A percentile compares a stretch with the other conserved stretches of the same genome.
Evolutionary conservation across 257 asterid genomes (phyloP).

Genomic region (Nicotiana obtusifolia): DNA sequence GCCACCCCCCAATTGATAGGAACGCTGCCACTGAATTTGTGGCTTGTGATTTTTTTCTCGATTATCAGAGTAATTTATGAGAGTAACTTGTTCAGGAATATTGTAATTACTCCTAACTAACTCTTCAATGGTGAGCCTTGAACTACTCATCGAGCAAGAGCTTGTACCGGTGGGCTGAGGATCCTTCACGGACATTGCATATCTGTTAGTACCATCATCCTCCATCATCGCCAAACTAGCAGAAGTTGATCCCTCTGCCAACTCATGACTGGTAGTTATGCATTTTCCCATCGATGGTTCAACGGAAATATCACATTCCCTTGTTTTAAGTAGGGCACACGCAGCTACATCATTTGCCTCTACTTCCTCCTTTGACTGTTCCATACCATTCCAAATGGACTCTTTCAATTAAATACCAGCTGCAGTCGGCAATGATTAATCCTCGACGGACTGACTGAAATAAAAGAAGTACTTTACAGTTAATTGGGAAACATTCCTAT

Average conservation of each 20-base stretch:
- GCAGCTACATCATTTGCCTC: constrained; percentile 13
- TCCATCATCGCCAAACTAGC: constrained; percentile 11
- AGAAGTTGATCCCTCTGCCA: constrained; percentile 15
- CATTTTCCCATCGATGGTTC: constrained; percentile 5
- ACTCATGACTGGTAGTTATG: constrained; percentile 14
- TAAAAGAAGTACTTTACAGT: not conserved
- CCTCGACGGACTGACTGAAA: not conserved
- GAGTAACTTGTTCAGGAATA: constrained; percentile 10
- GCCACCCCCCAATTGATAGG: constrained; percentile 10
- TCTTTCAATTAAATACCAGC: constrained; percentile 8
- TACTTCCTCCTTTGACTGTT: constrained; percentile 14
- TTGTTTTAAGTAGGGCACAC: constrained; percentile 8
- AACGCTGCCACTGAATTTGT: constrained; percentile 7
- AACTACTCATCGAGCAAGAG: constrained; percentile 3
- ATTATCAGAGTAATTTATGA: constrained; percentile 17
- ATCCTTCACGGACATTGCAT: constrained; percentile 11
- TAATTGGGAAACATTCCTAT: no score
- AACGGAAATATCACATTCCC: constrained; percentile 7
- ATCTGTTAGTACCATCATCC: constrained; percentile 4
- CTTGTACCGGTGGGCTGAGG: not conserved
- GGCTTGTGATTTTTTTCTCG: constrained; percentile 4
- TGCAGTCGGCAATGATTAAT: not conserved
- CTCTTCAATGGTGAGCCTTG: constrained; percentile 14
- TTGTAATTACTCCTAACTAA: constrained; percentile 12
- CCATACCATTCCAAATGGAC: constrained; percentile 17